Base-by-base conservation (phyloP, 78 protist genomes). In the Dictyostelium brefeldianum region DNA sequence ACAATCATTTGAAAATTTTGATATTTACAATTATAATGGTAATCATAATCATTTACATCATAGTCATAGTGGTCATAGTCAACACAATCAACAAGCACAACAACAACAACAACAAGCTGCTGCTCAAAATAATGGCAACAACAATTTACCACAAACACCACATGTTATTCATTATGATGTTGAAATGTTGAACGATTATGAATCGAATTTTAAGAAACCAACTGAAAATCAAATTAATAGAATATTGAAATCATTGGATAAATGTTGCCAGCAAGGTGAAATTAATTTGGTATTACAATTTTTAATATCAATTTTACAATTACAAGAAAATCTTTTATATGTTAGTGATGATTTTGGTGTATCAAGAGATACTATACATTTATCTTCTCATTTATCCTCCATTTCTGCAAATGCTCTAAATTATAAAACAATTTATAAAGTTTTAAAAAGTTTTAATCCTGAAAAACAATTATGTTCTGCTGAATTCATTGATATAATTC, bases 251-350 rank as follows among this genome's bases (percentile, higher is more conserved):
- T 29, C 75, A 25, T 67, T 67, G 36, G 75, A 81, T 53, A 64
- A 12, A 57, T 64, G 80, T 67, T 50, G 69, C 22, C 84, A 78
- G 20, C 57, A 5, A 10, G 25, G 53, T 6, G 78, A 84, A 6
- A 47, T n/a, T 69, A 12, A 53, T n/a, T 51, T 78, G 22, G 29
- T 87, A 3, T 27, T 27, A n/a, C 6, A 50, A 7, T 64, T 87
- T 20, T 51, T 87, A 31, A 27, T 77, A 9, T 87, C 93, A 8
- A 12, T 87, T 5, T 36, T 87, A n/a, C 93, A 87, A 46, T 62
- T 87, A 27, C 93, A 87, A 50, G 93, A 87, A 53, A 64, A 18
- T 77, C 47, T 87, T n/a, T 29, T 87, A 12, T 77, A 48, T 20
- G n/a, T n/a, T 46, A 84, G 93, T 20, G 83, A 77, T 18, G 93